Evolutionary conservation across 2,329 filamentous ascomycete species (phyloP).

Genomic region (Teratosphaeria epicoccoides): DNA sequence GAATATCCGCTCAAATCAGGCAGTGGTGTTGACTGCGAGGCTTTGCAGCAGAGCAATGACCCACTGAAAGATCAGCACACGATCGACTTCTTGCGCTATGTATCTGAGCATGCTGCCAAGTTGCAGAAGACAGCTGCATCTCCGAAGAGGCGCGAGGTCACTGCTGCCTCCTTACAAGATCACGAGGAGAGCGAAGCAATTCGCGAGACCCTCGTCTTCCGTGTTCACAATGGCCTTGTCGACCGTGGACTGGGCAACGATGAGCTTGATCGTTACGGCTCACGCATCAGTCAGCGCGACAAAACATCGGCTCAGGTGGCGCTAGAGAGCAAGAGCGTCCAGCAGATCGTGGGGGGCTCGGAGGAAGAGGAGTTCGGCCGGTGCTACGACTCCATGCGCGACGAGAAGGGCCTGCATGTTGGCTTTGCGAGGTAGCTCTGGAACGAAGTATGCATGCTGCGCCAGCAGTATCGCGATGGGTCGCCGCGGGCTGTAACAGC

Average conservation of each 20-base stretch:
- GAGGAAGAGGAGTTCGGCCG: neutral
- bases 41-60: too few species aligned
- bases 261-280: neutral
- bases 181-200: too few species aligned
- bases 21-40: too few species aligned
- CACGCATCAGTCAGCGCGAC: neutral
- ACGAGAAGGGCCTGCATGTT: neutral
- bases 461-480: neutral
- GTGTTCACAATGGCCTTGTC: neutral
- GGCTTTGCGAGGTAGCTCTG: neutral
- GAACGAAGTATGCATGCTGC: neutral
- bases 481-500: too few species aligned
- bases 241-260: neutral
- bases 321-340: neutral
- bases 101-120: too few species aligned
- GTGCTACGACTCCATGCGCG: neutral
- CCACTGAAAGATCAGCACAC: too few species aligned
- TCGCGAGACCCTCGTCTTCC: neutral
- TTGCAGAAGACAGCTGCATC: too few species aligned
- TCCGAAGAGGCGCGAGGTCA: too few species aligned
- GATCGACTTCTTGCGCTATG: too few species aligned
- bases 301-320: neutral
- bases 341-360: neutral
- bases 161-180: too few species aligned
- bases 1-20: too few species aligned